These are phyloP conservation scores for Opeltia flavorubescens DNA, from an alignment of 495 filamentous ascomycete genomes.

Conservation along the genomic window DNA sequence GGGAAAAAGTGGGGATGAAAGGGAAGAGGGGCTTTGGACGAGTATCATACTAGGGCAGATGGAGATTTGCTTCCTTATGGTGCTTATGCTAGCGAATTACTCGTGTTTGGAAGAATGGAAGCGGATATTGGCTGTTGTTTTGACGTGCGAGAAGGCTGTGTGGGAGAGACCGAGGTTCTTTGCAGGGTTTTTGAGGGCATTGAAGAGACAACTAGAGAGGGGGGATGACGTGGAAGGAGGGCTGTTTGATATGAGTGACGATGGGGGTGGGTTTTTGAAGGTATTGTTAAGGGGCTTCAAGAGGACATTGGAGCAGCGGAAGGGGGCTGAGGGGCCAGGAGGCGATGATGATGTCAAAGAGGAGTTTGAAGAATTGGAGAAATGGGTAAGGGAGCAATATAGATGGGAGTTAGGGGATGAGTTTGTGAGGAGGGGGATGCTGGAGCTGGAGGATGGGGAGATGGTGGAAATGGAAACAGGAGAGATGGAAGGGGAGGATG, in stretches of 20 bases:
- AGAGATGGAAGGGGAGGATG: constrained; percentile 67
- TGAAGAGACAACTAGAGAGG: constrained; percentile 59
- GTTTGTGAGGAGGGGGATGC: constrained; percentile 46
- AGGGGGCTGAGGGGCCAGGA: constrained; percentile 20
- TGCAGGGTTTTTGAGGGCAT: constrained; percentile 39
- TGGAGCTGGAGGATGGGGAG: constrained; percentile 65
- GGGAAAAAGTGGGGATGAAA: constrained; percentile 13
- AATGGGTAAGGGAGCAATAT: constrained; percentile 38
- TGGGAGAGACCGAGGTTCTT: constrained; percentile 43
- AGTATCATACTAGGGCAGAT: constrained; percentile 65
- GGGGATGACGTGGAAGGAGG: constrained; percentile 53
- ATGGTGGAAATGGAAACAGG: constrained; percentile 63
- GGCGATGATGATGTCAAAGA: constrained; percentile 27
- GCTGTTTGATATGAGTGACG: constrained; percentile 38
- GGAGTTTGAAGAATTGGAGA: constrained; percentile 42
- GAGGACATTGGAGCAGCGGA: constrained; percentile 29
- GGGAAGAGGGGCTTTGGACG: constrained; percentile 18
- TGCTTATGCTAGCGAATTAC: constrained; percentile 67
- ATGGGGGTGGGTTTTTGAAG: constrained; percentile 41
- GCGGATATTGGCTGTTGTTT: constrained; percentile 51
- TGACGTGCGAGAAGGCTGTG: constrained; percentile 53
- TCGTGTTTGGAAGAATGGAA: constrained; percentile 88
- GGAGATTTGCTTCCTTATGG: constrained; percentile 72
- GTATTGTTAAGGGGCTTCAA: constrained; percentile 39
- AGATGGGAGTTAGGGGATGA: constrained; percentile 51